These are phyloP conservation scores for Ichthyophthirius multifiliis DNA, from an alignment of 169 alveolate species.

Conservation along the genomic window DNA sequence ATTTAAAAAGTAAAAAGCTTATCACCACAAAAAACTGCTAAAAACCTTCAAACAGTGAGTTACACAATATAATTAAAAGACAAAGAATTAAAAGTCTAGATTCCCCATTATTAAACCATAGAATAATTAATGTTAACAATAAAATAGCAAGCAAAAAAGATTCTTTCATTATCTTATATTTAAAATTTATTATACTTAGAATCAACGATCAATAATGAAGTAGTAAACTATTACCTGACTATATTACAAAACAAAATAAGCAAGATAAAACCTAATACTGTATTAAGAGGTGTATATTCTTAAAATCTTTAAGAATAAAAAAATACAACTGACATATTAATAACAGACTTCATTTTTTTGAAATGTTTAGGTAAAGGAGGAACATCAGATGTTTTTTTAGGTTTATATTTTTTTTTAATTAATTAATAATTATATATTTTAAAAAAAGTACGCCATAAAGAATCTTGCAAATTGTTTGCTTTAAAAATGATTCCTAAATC, in stretches of 20 bases:
- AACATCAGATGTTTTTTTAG: conserved; percentile 25
- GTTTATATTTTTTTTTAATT: background rate
- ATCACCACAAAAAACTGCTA: too few species aligned
- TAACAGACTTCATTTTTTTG: conserved; percentile 11
- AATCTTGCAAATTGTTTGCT: conserved; percentile 16
- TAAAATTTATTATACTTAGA: background rate
- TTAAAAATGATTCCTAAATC: conserved; percentile 23
- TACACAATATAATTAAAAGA: too few species aligned
- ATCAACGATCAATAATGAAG: background rate
- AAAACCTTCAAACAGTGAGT: too few species aligned
- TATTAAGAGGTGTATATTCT: background rate
- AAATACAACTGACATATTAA: background rate
- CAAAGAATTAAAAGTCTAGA: too few species aligned
- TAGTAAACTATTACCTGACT: background rate
- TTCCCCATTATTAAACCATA: too few species aligned
- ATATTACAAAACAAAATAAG: background rate
- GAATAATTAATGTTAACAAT: too few species aligned
- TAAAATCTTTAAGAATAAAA: background rate
- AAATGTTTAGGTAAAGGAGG: conserved; percentile 38
- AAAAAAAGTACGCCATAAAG: conserved; percentile 14
- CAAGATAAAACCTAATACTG: background rate
- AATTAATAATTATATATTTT: background rate
- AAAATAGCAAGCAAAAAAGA: too few species aligned
- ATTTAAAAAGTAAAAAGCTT: too few species aligned
- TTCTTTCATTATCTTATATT: too few species aligned